Evolutionary conservation across 768 basidiomycete genomes (phyloP).

Genomic region (Botryobasidium botryosum): DNA sequence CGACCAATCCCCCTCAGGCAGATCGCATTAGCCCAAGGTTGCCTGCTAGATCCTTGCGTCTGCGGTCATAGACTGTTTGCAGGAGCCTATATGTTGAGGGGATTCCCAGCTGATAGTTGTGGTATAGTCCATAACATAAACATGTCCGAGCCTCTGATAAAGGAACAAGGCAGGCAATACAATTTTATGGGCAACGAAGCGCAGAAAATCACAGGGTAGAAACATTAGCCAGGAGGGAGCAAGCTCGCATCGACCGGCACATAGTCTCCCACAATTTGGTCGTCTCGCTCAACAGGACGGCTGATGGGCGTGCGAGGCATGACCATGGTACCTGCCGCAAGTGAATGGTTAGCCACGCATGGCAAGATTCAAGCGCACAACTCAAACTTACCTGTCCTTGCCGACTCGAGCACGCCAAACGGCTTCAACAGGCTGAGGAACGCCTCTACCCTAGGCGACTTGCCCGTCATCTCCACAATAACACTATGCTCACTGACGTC

Average conservation of each 20-base stretch:
- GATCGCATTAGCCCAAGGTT: too few relatives aligned
- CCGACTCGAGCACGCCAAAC: conserved; percentile 90
- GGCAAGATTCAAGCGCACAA: not conserved
- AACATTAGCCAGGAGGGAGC: conserved; percentile 75
- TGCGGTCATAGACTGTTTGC: too few relatives aligned
- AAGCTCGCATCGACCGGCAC: conserved; percentile 74
- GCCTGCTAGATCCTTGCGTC: too few relatives aligned
- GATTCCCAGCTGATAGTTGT: too few relatives aligned
- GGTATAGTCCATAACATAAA: too few relatives aligned
- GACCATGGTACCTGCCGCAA: conserved; percentile 69
- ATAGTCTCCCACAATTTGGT: conserved; percentile 28
- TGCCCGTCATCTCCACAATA: conserved; percentile 88
- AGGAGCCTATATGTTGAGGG: too few relatives aligned
- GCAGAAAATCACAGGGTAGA: too few relatives aligned
- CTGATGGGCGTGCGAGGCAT: conserved; percentile 93
- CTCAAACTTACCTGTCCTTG: conserved; percentile 59
- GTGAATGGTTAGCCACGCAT: not conserved
- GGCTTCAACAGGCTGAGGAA: conserved; percentile 84
- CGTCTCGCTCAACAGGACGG: conserved; percentile 32
- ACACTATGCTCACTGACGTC: conserved; percentile 91
- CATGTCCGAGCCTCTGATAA: too few relatives aligned
- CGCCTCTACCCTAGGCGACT: conserved; percentile 80
- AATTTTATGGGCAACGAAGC: too few relatives aligned
- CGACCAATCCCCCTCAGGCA: too few relatives aligned
- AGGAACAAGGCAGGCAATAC: too few relatives aligned